Conservation (phyloP, 768 basidiomycete species). For the Heimioporus sp. region DNA sequence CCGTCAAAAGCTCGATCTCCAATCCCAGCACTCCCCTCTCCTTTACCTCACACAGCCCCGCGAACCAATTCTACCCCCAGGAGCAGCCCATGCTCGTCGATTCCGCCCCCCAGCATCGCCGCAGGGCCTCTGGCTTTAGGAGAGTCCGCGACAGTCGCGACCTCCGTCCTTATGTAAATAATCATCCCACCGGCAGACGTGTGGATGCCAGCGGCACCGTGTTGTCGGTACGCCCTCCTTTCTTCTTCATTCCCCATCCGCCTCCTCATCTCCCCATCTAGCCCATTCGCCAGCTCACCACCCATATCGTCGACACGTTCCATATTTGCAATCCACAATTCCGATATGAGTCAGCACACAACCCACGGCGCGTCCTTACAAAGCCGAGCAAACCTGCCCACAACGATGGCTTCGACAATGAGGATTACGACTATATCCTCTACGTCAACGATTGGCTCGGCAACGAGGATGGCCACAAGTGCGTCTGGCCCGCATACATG, state of each 20-base stretch:
- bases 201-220: slow-evolving; percentile 75
- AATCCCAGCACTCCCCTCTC: slow-evolving; percentile 74
- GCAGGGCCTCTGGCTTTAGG: slow-evolving; percentile 74
- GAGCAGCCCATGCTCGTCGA: slow-evolving; percentile 78
- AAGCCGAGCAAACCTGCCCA: slow-evolving; percentile 95
- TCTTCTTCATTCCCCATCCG: slow-evolving; percentile 2
- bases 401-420: slow-evolving; percentile 98
- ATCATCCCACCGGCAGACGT: slow-evolving; percentile 61
- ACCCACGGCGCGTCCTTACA: slow-evolving; percentile 94
- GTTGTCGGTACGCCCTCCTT: slow-evolving; percentile 65
- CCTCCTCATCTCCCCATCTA: slow-evolving; percentile 22
- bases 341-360: slow-evolving; percentile 91
- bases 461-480: slow-evolving; percentile 94
- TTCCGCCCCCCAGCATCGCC: slow-evolving; percentile 49
- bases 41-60: slow-evolving; percentile 50
- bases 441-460: slow-evolving; percentile 99
- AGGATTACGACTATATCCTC: slow-evolving; percentile 98
- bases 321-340: slow-evolving; percentile 93
- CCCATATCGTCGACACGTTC: slow-evolving; percentile 86
- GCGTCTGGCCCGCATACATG: slow-evolving; percentile 29
- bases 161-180: slow-evolving; percentile 71
- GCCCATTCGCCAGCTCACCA: slow-evolving; percentile 73
- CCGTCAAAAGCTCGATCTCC: slow-evolving; percentile 56
- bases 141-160: slow-evolving; percentile 76
- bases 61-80: slow-evolving; percentile 56